Percentiles rank a stretch among this genome's conserved stretches.
phyloP scores from a whole-genome alignment of 2,329 filamentous ascomycete genomes.

The Colletotrichum siamense region DNA sequence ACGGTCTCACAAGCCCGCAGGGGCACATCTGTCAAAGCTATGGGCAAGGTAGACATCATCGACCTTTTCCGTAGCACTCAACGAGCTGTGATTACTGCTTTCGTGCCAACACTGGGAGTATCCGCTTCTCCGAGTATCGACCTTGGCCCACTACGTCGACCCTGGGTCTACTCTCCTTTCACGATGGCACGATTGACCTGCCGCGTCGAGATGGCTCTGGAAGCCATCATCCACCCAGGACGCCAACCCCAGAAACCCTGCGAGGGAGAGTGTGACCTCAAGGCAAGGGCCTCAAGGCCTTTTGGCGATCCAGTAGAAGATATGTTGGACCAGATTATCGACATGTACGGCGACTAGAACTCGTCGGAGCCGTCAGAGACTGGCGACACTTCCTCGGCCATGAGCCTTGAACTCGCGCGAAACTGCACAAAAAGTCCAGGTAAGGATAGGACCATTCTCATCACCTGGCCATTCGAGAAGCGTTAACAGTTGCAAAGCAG shows the following conservation, averaged over 20 bases:
- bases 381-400: background rate
- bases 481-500: background rate
- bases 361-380: background rate
- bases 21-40: background rate
- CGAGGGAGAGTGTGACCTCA: background rate
- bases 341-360: background rate
- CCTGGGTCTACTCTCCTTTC: background rate
- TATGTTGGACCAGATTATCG: background rate
- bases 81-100: background rate
- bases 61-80: background rate
- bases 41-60: background rate
- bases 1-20: background rate
- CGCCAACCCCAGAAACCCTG: background rate
- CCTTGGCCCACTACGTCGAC: background rate
- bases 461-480: accelerated
- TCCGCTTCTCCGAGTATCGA: background rate
- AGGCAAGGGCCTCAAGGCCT: background rate
- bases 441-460: background rate
- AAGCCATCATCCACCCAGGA: no score
- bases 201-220: background rate
- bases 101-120: no score
- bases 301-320: background rate
- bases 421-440: background rate
- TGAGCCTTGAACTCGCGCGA: background rate
- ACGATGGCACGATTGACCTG: background rate